phyloP scores from a whole-genome alignment of 169 alveolate genomes.

The Eimeria necatrix region DNA sequence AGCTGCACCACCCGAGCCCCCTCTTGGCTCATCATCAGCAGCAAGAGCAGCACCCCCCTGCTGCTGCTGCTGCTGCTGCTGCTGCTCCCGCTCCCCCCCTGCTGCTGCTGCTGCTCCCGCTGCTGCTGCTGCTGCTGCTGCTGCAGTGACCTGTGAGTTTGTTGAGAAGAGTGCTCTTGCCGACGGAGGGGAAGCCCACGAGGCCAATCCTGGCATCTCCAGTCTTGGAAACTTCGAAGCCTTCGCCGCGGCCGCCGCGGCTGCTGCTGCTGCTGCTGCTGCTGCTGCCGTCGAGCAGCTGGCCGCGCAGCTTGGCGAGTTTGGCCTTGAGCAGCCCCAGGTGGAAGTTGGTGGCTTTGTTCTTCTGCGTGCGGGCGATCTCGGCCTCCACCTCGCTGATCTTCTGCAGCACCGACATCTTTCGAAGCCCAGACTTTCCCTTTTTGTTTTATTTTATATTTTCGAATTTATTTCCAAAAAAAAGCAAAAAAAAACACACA shows the following conservation, averaged over 20 bases:
- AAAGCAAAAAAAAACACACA: not conserved
- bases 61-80: too few relatives aligned
- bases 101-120: too few relatives aligned
- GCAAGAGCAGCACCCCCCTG: too few relatives aligned
- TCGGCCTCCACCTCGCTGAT: slow-evolving; percentile 97
- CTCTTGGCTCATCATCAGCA: too few relatives aligned
- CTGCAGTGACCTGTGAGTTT: slow-evolving; percentile 96
- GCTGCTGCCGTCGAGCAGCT: slow-evolving; percentile 89
- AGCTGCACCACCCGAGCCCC: too few relatives aligned
- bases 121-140: too few relatives aligned
- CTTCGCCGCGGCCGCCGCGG: slow-evolving; percentile 96
- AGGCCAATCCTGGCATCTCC: slow-evolving; percentile 99
- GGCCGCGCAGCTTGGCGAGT: slow-evolving; percentile 96
- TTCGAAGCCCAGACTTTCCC: too few relatives aligned
- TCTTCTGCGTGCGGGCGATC: slow-evolving; percentile 99
- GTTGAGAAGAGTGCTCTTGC: slow-evolving; percentile 97
- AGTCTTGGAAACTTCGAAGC: slow-evolving; percentile 96
- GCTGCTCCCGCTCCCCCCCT: too few relatives aligned
- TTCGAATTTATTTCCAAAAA: too few relatives aligned
- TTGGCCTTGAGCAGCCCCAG: slow-evolving; percentile 98
- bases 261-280: slow-evolving; percentile 91
- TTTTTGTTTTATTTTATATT: too few relatives aligned
- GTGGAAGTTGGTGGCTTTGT: slow-evolving; percentile 98
- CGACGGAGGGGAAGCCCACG: slow-evolving; percentile 99
- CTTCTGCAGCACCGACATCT: slow-evolving; percentile 72